A percentile compares a stretch with the other conserved stretches of the same genome.
Evolutionary conservation across 768 basidiomycete species (phyloP).

Genomic region (Pleurotus platypus): DNA sequence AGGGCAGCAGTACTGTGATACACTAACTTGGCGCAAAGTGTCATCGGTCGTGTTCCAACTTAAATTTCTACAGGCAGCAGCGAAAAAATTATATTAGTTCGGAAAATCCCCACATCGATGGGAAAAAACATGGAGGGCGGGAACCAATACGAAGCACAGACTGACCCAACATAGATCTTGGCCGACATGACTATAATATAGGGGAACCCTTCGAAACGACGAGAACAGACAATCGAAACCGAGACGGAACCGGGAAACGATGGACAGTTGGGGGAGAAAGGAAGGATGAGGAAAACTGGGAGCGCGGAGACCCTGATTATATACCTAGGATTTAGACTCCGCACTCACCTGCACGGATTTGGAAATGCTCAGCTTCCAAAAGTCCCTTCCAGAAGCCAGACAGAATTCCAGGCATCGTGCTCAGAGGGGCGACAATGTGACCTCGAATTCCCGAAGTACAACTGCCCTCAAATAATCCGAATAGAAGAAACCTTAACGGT

Average conservation of each 20-base stretch:
- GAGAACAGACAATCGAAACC: constrained; percentile 54
- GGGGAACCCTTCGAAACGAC: constrained; percentile 33
- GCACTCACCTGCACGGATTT: constrained; percentile 15
- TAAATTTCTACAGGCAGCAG: constrained; percentile 73
- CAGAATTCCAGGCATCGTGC: too few relatives aligned
- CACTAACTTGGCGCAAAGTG: constrained; percentile 81
- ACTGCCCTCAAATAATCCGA: too few relatives aligned
- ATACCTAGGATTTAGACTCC: constrained; percentile 49
- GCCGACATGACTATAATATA: constrained; percentile 70
- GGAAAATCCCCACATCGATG: constrained; percentile 40
- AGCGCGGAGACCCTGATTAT: constrained; percentile 35
- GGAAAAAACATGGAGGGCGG: constrained; percentile 39
- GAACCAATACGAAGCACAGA: constrained; percentile 52
- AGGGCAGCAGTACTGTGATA: constrained; percentile 26
- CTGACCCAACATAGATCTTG: constrained; percentile 94
- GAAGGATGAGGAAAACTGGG: constrained; percentile 28
- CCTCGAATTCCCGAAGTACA: too few relatives aligned
- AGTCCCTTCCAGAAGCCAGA: not conserved
- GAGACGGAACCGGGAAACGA: constrained; percentile 52
- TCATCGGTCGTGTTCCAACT: constrained; percentile 98
- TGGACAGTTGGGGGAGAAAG: constrained; percentile 44
- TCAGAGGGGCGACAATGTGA: too few relatives aligned
- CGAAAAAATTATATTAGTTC: constrained; percentile 57
- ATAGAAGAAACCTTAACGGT: too few relatives aligned
- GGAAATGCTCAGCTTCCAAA: not conserved